These are phyloP conservation scores for Boletus bicolor DNA, from an alignment of 768 basidiomycete species.

Conservation along the genomic window DNA sequence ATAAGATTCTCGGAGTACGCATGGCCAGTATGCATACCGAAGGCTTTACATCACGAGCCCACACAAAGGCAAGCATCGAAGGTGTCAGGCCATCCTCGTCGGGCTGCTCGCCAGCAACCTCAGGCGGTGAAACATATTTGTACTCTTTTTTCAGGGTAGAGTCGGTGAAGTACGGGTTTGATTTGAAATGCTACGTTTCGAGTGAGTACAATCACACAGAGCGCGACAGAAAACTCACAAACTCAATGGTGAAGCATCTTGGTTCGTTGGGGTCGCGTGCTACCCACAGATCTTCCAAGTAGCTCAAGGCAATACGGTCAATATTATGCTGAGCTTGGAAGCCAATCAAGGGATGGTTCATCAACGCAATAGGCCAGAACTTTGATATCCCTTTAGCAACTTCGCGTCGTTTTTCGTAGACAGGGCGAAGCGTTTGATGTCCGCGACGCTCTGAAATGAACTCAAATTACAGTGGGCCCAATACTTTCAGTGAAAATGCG, in stretches of 20 bases:
- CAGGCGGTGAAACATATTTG: constrained; percentile 59
- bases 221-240: constrained; percentile 54
- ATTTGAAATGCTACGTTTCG: constrained; percentile 65
- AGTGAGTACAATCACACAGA: constrained; percentile 4
- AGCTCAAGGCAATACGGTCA: constrained; percentile 79
- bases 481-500: not conserved
- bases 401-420: constrained; percentile 69
- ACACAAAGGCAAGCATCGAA: constrained; percentile 76
- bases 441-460: constrained; percentile 56
- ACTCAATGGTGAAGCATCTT: constrained; percentile 81
- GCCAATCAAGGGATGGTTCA: constrained; percentile 65
- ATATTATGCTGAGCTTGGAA: constrained; percentile 67
- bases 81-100: constrained; percentile 75
- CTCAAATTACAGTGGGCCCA: constrained; percentile 7
- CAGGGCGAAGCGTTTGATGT: constrained; percentile 52
- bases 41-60: constrained; percentile 69
- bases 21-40: constrained; percentile 44
- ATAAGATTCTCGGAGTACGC: not conserved
- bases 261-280: constrained; percentile 69
- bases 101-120: constrained; percentile 51
- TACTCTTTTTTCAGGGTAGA: constrained; percentile 78
- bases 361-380: constrained; percentile 85
- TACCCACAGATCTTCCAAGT: constrained; percentile 85
- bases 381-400: constrained; percentile 63
- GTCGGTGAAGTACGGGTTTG: constrained; percentile 82